Evolutionary conservation across 495 filamentous ascomycete species (phyloP), one percentile per base, ranked within the genome.

Genomic region (Tuber calosporum): DNA sequence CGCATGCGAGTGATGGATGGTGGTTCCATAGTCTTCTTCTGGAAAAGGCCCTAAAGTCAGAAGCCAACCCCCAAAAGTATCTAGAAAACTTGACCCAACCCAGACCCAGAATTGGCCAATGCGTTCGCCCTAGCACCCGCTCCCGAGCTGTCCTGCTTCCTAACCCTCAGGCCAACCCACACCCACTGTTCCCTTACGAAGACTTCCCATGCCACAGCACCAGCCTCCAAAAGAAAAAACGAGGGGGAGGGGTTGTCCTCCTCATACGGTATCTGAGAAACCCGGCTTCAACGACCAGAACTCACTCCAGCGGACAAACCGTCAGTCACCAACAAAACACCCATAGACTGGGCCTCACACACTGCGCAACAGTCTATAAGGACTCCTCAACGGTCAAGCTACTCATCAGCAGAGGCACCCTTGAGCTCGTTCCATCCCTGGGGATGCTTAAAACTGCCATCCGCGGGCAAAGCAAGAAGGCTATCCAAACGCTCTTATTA

Each of bases 201-300:
- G 20, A 48, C 20, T 48, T 5, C 19, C 43, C 2, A 22, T 48
- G 22, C 43, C 43, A 17, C 9, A 42, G 17, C 43, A 22, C 43
- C 43, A 48, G 22, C 20, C 3, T 41, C 72, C n/a, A n/a, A n/a
- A n/a, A n/a, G n/a, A n/a, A n/a, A n/a, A n/a, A n/a, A n/a, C n/a
- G n/a, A n/a, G n/a, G n/a, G n/a, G n/a, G 69, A 42, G 72, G 72
- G 42, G 34, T 73, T 22, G 66, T 73, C 45, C 72, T 73, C 37
- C 37, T 73, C 34, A 73, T 73, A 67, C 38, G n/a, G n/a, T n/a
- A n/a, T n/a, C 72, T 13, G 40, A 73, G 17, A n/a, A 72, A 11
- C 69, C 72, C 66, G 26, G 30, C 34, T 30, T 40, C 37, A 53
- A 58, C 41, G 68, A 73, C 43, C 72, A 70, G 26, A 73, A 42